Percentiles rank a stretch among this genome's conserved stretches.
Evolutionary conservation across 805 yeast species (phyloP).

Genomic region (Lachancea mirantina): DNA sequence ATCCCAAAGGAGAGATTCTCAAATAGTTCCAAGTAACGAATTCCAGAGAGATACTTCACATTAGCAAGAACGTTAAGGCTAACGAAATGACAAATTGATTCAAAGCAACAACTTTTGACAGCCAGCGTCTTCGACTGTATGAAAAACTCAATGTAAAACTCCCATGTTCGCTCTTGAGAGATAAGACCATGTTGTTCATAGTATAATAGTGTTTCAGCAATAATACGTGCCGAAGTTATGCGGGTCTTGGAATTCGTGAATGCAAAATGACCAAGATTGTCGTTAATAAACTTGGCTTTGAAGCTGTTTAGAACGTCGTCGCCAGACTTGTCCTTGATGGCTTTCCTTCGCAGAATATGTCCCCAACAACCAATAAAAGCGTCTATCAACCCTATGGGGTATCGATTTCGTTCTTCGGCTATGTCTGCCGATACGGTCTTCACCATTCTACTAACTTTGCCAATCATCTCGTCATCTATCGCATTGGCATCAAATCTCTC

Average conservation of each 20-base stretch:
- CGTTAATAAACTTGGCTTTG: constrained; percentile 18
- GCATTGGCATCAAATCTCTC: constrained; percentile 14
- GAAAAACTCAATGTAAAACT: constrained; percentile 20
- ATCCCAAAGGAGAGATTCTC: constrained; percentile 22
- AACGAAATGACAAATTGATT: constrained; percentile 33
- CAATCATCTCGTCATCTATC: constrained; percentile 8
- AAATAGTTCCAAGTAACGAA: constrained; percentile 24
- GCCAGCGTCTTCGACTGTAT: constrained; percentile 17
- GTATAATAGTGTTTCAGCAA: constrained; percentile 33
- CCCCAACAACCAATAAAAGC: constrained; percentile 23
- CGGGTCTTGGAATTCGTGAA: constrained; percentile 24
- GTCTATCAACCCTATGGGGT: constrained; percentile 23
- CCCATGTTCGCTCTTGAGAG: constrained; percentile 16
- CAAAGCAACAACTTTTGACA: constrained; percentile 30
- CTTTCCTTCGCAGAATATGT: constrained; percentile 15
- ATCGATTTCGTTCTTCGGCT: constrained; percentile 17
- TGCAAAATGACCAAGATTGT: constrained; percentile 25
- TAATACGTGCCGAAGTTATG: constrained; percentile 26
- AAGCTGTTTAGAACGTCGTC: constrained; percentile 13
- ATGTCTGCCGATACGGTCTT: constrained; percentile 19
- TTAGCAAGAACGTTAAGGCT: constrained; percentile 25
- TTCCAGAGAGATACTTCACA: constrained; percentile 21
- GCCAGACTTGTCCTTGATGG: constrained; percentile 17
- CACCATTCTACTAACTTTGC: constrained; percentile 24
- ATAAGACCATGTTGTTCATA: constrained; percentile 15